Base-by-base conservation (phyloP, 768 basidiomycete genomes). In the Daedaleopsis sinensis region DNA sequence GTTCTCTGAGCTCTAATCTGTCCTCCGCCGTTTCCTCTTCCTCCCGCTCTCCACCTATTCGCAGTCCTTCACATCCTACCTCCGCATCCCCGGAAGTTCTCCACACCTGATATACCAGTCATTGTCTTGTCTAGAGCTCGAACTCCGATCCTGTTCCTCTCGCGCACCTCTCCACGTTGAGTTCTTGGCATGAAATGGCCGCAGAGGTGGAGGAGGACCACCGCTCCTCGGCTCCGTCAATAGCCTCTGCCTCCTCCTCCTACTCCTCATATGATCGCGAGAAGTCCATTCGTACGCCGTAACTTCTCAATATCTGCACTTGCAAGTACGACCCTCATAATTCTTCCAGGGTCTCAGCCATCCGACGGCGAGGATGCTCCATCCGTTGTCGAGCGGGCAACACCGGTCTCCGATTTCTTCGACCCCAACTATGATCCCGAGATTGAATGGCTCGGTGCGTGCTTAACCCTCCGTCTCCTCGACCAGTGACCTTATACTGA, bases 391-490 rank as follows among this genome's bases (percentile, higher is more conserved):
- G 55, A 57, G n/a, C 57, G 52, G 21, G 35, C 43, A 36, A 53
- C 47, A 2, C 37, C 43, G 5, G 51, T 58, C 9, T 47, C 67
- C 12, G 67, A 65, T 42, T 68, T 65, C 57, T 68, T 67, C 36
- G 70, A 71, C 52, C 70, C 70, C 1, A 71, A 71, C 59, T 67
- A 64, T 56, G 70, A 70, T 35, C 62, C 63, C 52, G 67, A 71
- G 23, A 67, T 67, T 43, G 58, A 62, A 5, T 68, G 65, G 62
- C 58, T 68, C 46, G 70, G 70, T 71, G 21, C 16, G 64, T 39
- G 23, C 49, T 19, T 37, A 27, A 19, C 54, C 23, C 39, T 51
- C 32, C 27, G 38, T 13, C 6, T 36, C 37, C 39, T n/a, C n/a
- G 19, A 4, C 12, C n/a, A 44, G 32, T 15, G 13, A n/a, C 52